Base-by-base conservation (phyloP, 2,329 filamentous ascomycete genomes). In the Colletotrichum kahawae region DNA sequence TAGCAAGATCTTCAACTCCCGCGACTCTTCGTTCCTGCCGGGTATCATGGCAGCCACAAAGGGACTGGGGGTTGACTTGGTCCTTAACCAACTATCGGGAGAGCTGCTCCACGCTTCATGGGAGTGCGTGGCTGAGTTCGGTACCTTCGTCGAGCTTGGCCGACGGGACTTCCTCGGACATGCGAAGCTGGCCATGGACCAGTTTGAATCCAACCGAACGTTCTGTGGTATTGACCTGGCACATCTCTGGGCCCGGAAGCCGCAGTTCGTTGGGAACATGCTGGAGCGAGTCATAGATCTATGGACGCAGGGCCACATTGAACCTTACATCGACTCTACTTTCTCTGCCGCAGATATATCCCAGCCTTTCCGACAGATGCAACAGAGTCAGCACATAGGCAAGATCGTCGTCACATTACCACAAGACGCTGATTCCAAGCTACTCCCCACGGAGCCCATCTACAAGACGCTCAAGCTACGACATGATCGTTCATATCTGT, bases 131-230 rank as follows among this genome's bases (percentile, higher is more conserved):
- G 86, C 88, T 2, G 78, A 82, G 7, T 87, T 84, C 62, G 88
- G 87, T 1, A 82, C 78, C 2, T 85, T 90, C 78, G 72, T 89
- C 0, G 87, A 89, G 70, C 84, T 89, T 24, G 86, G 87, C 8
- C 86, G 86, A 75, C 78, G 83, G 7, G 87, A 89, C 65, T 80
- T 88, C 5, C 77, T 83, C 2, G 83, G 83, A 1, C 82, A 84
- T 27, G 85, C 82, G 4, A 79, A 82, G 10, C 80, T 91, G 4
- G 84, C 85, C 2, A 87, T 90, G 87, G 76, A 83, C 1, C 80
- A 82, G 0, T 90, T 91, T 56, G 80, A 83, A 4, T 77, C 77
- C 1, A 84, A 83, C 5, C 79, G 83, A 1, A 80, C 80, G 1
- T 86, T 84, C 34, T 77, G 77, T 21, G 82, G 82, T 57, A 76